Percentiles rank a stretch among this genome's conserved stretches.
phyloP scores from a whole-genome alignment of 352 stramenopile species.

The Globisporangium paroecandrum region DNA sequence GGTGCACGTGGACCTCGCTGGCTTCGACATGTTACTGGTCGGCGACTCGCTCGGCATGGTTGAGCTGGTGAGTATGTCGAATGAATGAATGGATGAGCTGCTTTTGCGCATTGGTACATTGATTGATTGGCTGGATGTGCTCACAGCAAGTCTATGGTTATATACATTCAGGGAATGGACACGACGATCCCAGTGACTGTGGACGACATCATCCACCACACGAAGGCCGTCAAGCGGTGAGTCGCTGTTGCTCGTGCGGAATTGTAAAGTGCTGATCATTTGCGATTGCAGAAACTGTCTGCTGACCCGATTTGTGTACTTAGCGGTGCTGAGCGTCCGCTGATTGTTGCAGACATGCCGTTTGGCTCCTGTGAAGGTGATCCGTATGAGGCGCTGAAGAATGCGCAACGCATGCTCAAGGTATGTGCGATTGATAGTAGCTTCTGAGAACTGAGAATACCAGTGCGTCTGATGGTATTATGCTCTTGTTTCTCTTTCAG shows the following conservation, averaged over 20 bases:
- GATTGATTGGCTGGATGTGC: neutral
- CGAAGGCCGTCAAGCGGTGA: slow-evolving; percentile 91
- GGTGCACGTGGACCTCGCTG: slow-evolving; percentile 96
- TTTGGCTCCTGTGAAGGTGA: slow-evolving; percentile 96
- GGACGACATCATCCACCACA: slow-evolving; percentile 99
- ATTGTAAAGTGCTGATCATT: neutral
- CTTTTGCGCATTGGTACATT: neutral
- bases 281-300: neutral
- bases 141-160: neutral
- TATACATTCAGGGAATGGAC: slow-evolving; percentile 62
- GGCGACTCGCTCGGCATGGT: slow-evolving; percentile 99
- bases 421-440: slow-evolving; percentile 24
- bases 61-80: slow-evolving; percentile 87
- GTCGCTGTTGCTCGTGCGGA: slow-evolving; percentile 11
- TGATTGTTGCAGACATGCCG: slow-evolving; percentile 98
- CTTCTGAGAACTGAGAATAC: neutral
- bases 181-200: slow-evolving; percentile 94
- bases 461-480: neutral
- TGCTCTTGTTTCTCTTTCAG: slow-evolving; percentile 30
- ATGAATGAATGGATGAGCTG: slow-evolving; percentile 17
- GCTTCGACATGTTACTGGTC: slow-evolving; percentile 97
- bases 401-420: slow-evolving; percentile 94
- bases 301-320: slow-evolving; percentile 7
- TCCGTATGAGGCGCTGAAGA: slow-evolving; percentile 90
- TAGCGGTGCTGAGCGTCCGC: slow-evolving; percentile 73